Evolutionary conservation across 345 rosid species (phyloP), one percentile per base, ranked within the genome.

Genomic region (Aquilaria sinensis): DNA sequence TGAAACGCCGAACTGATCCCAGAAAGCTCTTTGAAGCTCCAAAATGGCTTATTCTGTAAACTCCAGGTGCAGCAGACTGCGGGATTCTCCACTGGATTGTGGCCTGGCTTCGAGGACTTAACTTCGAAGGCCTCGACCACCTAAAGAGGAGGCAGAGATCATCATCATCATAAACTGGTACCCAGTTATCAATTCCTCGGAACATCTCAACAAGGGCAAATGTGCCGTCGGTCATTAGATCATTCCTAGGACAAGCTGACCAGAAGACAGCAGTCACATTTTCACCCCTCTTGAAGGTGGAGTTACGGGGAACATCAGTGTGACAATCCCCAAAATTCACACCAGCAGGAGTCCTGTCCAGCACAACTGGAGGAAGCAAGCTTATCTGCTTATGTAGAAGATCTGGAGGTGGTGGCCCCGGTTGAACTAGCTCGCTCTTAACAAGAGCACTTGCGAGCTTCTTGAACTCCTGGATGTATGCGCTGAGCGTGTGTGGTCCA

Each of bases 231-330:
- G 88, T 83, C 87, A 91, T 72, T 15, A 88, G 78, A 75, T 91
- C 96, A 70, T 88, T 91, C 72, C 96, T 77, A 4, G 97, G 97
- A 70, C 96, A 91, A 58, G 87, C 96, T 41, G 96, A 81, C 88
- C 85, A 86, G 81, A 88, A 91, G 58, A 83, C 80, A 31, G 83
- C 92, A 5, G 78, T 73, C 62, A 86, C 96, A 11, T 2, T 76
- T 68, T 72, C 83, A 10, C 88, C 96, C 65, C 76, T 78, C 78
- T 77, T 81, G 78, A 83, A 81, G 49, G 92, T 83, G 34, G 84
- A 69, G 75, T 86, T 91, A 58, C 70, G 67, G 13, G 85, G 89
- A 66, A 88, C 85, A 68, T 91, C 97, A 4, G 80, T 48, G 71
- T 73, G 78, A 67, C 81, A 77, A 65, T 88, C 94, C 16, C 97